phyloP scores from a whole-genome alignment of 2,329 filamentous ascomycete species.

The Aspergillus melleus region DNA sequence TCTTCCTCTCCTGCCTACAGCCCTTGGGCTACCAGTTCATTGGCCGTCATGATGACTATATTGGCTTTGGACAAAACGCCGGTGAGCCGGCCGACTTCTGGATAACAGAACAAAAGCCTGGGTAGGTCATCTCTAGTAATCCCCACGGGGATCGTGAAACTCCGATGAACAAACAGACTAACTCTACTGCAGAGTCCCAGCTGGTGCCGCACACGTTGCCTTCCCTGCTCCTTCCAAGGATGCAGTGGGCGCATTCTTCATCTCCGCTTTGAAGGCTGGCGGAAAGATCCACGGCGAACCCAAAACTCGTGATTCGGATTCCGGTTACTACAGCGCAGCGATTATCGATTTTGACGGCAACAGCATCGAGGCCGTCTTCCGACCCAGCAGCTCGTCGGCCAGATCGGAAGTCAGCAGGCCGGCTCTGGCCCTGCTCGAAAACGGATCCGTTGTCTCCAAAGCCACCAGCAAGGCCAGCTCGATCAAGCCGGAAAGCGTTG shows the following conservation, averaged over 20 bases:
- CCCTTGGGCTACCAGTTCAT: conserved; percentile 75
- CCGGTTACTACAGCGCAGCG: conserved; percentile 62
- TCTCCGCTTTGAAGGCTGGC: conserved; percentile 66
- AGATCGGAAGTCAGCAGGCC: conserved; percentile 31
- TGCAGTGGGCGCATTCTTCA: conserved; percentile 71
- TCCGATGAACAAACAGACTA: conserved; percentile 9
- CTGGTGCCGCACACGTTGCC: conserved; percentile 61
- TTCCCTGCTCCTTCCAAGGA: conserved; percentile 67
- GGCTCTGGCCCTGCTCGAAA: conserved; percentile 38
- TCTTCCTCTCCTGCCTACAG: conserved; percentile 77
- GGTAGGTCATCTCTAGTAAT: conserved; percentile 43
- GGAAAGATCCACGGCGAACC: conserved; percentile 60
- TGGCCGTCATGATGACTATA: conserved; percentile 59
- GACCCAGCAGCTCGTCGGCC: conserved; percentile 31
- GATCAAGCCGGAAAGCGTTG: conserved; percentile 32
- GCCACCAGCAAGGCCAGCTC: conserved; percentile 28
- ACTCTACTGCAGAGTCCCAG: conserved; percentile 41
- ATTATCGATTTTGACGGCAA: conserved; percentile 80
- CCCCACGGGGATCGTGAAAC: neutral
- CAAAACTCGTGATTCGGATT: conserved; percentile 52
- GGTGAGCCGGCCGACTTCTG: conserved; percentile 60
- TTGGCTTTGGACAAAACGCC: conserved; percentile 60
- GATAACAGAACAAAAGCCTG: conserved; percentile 61
- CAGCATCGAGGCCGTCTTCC: conserved; percentile 74
- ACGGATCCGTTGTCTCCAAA: conserved; percentile 40